A percentile compares a stretch with the other conserved stretches of the same genome.
These are phyloP conservation scores for Backusella mclennaniae DNA, from an alignment of 192 early-diverging fungal genomes.

Conservation along the genomic window DNA sequence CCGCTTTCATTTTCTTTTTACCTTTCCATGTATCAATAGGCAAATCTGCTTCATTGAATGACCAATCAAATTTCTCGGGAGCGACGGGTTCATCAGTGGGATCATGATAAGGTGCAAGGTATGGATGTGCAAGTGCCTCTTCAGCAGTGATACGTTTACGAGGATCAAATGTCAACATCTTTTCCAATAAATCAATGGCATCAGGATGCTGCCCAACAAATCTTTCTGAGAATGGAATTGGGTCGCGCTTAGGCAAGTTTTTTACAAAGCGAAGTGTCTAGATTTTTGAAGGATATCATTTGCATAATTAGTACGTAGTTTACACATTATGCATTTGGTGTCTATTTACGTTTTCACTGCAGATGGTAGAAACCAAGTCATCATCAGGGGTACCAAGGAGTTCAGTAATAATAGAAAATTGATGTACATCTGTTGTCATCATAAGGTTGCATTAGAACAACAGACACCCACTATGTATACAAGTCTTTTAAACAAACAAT, in stretches of 20 bases:
- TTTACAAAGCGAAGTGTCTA: constrained; percentile 91
- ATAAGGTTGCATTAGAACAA: neutral
- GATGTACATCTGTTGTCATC: constrained; percentile 71
- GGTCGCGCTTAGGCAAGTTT: constrained; percentile 77
- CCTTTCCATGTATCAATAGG: constrained; percentile 83
- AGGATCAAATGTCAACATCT: constrained; percentile 93
- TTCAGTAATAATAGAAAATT: constrained; percentile 94
- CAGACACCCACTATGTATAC: neutral
- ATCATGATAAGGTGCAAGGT: constrained; percentile 90
- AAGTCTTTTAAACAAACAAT: neutral
- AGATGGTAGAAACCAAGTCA: constrained; percentile 89
- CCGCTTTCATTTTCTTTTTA: neutral
- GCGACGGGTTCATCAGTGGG: constrained; percentile 84
- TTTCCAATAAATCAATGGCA: constrained; percentile 84
- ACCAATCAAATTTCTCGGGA: constrained; percentile 88
- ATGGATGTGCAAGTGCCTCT: constrained; percentile 87
- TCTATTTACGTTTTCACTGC: constrained; percentile 78
- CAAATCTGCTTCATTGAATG: constrained; percentile 89
- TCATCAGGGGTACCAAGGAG: constrained; percentile 90
- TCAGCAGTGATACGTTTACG: constrained; percentile 84
- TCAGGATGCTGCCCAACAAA: constrained; percentile 79
- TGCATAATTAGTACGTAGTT: neutral
- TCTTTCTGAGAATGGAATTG: constrained; percentile 76
- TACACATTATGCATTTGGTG: neutral
- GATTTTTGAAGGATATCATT: neutral